Evolutionary conservation across 371 early-diverging fungal species (phyloP), one percentile per base, ranked within the genome.

Genomic region (Mucor irregularis): DNA sequence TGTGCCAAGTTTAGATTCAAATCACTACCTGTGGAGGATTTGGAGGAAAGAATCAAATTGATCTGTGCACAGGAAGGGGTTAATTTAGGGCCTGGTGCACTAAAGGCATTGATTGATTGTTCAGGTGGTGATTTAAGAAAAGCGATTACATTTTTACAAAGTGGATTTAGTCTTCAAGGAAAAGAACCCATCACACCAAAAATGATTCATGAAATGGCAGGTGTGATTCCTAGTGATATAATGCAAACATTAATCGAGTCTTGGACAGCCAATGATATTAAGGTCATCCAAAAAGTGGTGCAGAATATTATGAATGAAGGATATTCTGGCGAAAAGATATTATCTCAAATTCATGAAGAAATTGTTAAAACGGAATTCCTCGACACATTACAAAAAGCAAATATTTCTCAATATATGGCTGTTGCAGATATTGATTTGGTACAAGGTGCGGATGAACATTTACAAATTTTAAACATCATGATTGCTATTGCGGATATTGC

Each of bases 1-100:
- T 98, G 99, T 68, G 92, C 99, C 24, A 95, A 96, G 69, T 97
- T 98, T 68, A 83, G 98, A 29, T 98, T 97, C 78, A 89, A 86
- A 63, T 86, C 94, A 14, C 65, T 98, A 34, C 86, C 86, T 11
- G 60, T 66, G 24, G 72, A 69, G 2, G 80, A 84, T 48, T 69
- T 86, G 30, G 71, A 64, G 48, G 58, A 67, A 3, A 76, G 89
- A 19, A 61, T 98, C 10, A 21, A 76, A 9, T 61, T 79, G 58
- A 92, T 98, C 21, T 82, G 88, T 44, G 58, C 58, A 5, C 44
- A 66, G 24, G 99, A 98, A 74, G 61, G 64, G 7, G 84, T 96
- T 4, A 64, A 71, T 7, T 67, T 78, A 49, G 71, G 60, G 4
- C 54, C 70, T 1, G 78, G 90, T 81, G 87, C 93, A 5, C 65